Evolutionary conservation across 169 alveolate species (phyloP).

Genomic region (Eimeria acervulina): DNA sequence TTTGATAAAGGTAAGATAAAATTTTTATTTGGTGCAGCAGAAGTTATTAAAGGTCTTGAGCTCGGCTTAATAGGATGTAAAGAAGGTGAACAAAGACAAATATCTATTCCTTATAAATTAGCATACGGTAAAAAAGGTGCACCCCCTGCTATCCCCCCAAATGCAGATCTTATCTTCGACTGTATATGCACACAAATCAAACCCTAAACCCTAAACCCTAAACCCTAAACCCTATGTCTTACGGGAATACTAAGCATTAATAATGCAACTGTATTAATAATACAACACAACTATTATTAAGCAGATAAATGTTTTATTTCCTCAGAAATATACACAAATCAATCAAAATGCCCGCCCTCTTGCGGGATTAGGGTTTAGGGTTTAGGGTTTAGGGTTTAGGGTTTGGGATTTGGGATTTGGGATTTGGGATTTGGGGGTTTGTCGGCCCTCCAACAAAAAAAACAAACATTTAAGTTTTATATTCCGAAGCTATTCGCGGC

Average conservation of each 20-base stretch:
- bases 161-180: slow-evolving; percentile 67
- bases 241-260: not conserved
- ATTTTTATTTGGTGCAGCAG: slow-evolving; percentile 24
- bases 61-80: slow-evolving; percentile 24
- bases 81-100: slow-evolving; percentile 51
- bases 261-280: too few species aligned
- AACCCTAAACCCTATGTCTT: too few species aligned
- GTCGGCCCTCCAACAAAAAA: too few species aligned
- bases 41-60: slow-evolving; percentile 71
- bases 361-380: not conserved
- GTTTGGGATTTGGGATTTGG: not conserved
- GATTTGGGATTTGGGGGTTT: not conserved
- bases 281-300: too few species aligned
- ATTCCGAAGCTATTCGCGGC: not conserved
- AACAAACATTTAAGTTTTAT: too few species aligned
- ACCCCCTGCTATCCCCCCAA: slow-evolving; percentile 73
- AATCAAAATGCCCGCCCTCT: not conserved
- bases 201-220: not conserved
- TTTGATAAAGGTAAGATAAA: slow-evolving; percentile 39
- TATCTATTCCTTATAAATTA: slow-evolving; percentile 54
- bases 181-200: slow-evolving; percentile 22
- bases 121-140: slow-evolving; percentile 80
- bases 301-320: too few species aligned
- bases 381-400: not conserved
- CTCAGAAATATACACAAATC: too few species aligned